phyloP scores from a whole-genome alignment of 805 yeast species.

The Metschnikowia colocasiae region DNA sequence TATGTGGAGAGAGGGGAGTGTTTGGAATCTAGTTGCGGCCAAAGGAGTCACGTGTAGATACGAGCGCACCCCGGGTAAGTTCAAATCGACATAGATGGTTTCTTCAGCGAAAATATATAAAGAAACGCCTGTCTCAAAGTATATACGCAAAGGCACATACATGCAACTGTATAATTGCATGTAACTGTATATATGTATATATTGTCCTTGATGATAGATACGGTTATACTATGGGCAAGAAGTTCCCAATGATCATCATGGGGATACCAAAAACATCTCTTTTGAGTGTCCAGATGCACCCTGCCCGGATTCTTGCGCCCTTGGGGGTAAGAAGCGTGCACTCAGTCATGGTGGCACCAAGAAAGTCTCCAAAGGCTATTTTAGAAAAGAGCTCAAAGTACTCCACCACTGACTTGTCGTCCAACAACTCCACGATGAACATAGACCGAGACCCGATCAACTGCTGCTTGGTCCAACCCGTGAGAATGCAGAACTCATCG shows the following conservation, averaged over 20 bases:
- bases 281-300: conserved; percentile 89
- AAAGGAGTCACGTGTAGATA: conserved; percentile 2
- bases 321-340: conserved; percentile 72
- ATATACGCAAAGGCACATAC: too few species aligned
- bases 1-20: background rate
- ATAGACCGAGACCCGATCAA: conserved; percentile 59
- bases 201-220: background rate
- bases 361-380: conserved; percentile 86
- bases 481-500: conserved; percentile 84
- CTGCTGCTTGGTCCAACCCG: conserved; percentile 83
- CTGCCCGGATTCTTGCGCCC: conserved; percentile 60
- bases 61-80: conserved; percentile 3
- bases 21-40: background rate
- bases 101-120: too few species aligned
- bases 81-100: too few species aligned
- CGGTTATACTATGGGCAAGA: conserved; percentile 58
- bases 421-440: conserved; percentile 79
- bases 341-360: conserved; percentile 80
- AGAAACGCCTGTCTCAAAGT: too few species aligned
- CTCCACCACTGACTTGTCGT: conserved; percentile 80
- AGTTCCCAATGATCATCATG: conserved; percentile 93
- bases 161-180: too few species aligned
- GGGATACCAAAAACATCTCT: conserved; percentile 96
- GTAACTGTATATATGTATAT: background rate
- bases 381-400: conserved; percentile 82